Evolutionary conservation across 2,329 filamentous ascomycete genomes (phyloP).

Genomic region (Colletotrichum eleusines): DNA sequence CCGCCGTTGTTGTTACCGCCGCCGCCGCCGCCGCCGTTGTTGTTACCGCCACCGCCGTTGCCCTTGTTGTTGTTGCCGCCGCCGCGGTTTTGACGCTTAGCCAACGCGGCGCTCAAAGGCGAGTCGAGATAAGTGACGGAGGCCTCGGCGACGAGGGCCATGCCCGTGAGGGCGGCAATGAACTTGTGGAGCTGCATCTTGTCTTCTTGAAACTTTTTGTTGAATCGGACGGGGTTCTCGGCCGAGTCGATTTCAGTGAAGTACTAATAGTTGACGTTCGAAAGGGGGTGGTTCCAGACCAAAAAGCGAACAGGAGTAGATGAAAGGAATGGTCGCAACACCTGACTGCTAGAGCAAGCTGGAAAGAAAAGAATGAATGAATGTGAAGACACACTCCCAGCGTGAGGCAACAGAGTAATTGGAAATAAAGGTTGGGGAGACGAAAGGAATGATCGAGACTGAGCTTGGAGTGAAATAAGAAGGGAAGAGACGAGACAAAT

Average conservation of each 20-base stretch:
- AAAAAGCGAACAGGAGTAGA: constrained; percentile 50
- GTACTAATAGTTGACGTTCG: constrained; percentile 42
- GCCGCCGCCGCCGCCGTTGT: constrained; percentile 40
- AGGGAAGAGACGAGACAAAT: constrained; percentile 49
- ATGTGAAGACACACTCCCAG: constrained; percentile 66
- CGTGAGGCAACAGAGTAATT: constrained; percentile 51
- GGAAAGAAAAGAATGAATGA: constrained; percentile 57
- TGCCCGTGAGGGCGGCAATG: constrained; percentile 60
- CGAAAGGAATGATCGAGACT: constrained; percentile 48
- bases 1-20: constrained; percentile 28
- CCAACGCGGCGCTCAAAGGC: constrained; percentile 54
- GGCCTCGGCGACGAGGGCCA: constrained; percentile 60
- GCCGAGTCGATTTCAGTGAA: constrained; percentile 42
- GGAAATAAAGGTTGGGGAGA: constrained; percentile 44
- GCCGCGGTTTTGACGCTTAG: constrained; percentile 55
- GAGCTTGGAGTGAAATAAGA: constrained; percentile 26
- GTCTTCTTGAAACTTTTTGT: constrained; percentile 38
- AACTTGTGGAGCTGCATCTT: constrained; percentile 67
- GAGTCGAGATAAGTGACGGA: constrained; percentile 54
- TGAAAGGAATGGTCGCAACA: constrained; percentile 61
- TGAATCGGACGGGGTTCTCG: constrained; percentile 39
- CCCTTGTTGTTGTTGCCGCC: constrained; percentile 43
- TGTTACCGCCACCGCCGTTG: constrained; percentile 43
- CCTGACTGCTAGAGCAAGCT: constrained; percentile 49
- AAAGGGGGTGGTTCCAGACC: constrained; percentile 64